Conservation (phyloP, 805 yeast species). For the Wickerhamomyces bovis region DNA sequence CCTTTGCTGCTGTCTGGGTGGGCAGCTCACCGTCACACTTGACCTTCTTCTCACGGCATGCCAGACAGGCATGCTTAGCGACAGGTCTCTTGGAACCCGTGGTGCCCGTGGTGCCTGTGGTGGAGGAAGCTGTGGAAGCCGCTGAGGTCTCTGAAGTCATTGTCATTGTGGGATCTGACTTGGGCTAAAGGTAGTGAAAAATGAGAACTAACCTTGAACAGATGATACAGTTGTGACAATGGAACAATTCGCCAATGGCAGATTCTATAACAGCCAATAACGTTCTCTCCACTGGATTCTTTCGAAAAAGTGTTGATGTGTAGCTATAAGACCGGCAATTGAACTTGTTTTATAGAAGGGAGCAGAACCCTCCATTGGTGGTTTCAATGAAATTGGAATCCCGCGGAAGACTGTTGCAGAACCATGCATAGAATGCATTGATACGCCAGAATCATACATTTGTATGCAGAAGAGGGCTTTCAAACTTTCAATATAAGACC, state of each 20-base stretch:
- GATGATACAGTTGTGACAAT: too few species aligned
- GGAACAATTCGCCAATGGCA: neutral
- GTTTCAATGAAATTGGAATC: neutral
- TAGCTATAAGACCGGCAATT: neutral
- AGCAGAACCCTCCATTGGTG: neutral
- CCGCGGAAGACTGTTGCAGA: neutral
- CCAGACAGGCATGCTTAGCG: constrained; percentile 55
- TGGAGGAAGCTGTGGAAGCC: neutral
- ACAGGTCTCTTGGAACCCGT: constrained; percentile 36
- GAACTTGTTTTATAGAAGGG: neutral
- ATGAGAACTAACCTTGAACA: too few species aligned
- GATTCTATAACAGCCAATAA: neutral
- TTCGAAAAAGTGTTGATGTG: neutral
- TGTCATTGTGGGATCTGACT: neutral
- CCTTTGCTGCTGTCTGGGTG: constrained; percentile 21
- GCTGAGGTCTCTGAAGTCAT: neutral
- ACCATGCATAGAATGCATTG: neutral
- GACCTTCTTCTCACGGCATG: constrained; percentile 59
- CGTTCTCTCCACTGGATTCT: neutral
- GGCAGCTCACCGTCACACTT: constrained; percentile 58
- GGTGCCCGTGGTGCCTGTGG: neutral
- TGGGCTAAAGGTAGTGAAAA: neutral
- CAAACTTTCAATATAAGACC: neutral
- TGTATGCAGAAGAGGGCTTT: neutral
- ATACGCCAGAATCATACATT: neutral